These are phyloP conservation scores for Colletotrichum caudatum DNA, from an alignment of 2,329 filamentous ascomycete genomes.

Conservation along the genomic window DNA sequence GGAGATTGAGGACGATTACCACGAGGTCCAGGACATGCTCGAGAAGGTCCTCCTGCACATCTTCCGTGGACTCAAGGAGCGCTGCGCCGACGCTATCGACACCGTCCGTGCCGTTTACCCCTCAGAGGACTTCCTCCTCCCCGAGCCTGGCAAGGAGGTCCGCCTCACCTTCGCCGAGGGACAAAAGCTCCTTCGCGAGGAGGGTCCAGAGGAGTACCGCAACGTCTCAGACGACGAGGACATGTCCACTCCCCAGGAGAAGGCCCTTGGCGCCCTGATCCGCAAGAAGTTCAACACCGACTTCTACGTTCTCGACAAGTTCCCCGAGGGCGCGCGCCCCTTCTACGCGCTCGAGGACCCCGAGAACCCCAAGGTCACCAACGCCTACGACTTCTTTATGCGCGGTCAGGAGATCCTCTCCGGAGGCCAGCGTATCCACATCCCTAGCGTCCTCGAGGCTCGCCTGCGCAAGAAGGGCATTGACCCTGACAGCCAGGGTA, in stretches of 20 bases:
- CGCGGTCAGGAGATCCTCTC: constrained; percentile 93
- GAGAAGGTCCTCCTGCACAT: constrained; percentile 83
- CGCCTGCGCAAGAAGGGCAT: constrained; percentile 85
- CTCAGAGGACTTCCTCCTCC: constrained; percentile 82
- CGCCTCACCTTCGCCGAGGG: constrained; percentile 83
- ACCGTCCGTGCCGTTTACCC: constrained; percentile 79
- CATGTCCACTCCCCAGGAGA: constrained; percentile 84
- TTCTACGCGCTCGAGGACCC: constrained; percentile 92
- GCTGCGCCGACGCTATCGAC: constrained; percentile 78
- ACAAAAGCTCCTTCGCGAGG: constrained; percentile 80
- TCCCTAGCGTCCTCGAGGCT: constrained; percentile 76
- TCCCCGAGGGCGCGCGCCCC: constrained; percentile 87
- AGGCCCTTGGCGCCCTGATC: constrained; percentile 88
- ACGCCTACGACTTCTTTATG: constrained; percentile 86
- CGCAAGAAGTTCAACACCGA: constrained; percentile 92
- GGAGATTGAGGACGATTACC: constrained; percentile 84
- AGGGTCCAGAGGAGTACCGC: constrained; percentile 74
- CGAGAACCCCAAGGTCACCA: constrained; percentile 69
- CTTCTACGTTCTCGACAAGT: constrained; percentile 98
- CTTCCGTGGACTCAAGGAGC: constrained; percentile 77
- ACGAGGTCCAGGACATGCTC: constrained; percentile 78
- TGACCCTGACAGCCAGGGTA: constrained; percentile 77
- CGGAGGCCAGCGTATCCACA: constrained; percentile 57
- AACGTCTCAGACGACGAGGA: constrained; percentile 83
- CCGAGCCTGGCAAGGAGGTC: constrained; percentile 79